A percentile compares a stretch with the other conserved stretches of the same genome.
Evolutionary conservation across 805 yeast species (phyloP).

Genomic region (Wickerhamiella cacticola): DNA sequence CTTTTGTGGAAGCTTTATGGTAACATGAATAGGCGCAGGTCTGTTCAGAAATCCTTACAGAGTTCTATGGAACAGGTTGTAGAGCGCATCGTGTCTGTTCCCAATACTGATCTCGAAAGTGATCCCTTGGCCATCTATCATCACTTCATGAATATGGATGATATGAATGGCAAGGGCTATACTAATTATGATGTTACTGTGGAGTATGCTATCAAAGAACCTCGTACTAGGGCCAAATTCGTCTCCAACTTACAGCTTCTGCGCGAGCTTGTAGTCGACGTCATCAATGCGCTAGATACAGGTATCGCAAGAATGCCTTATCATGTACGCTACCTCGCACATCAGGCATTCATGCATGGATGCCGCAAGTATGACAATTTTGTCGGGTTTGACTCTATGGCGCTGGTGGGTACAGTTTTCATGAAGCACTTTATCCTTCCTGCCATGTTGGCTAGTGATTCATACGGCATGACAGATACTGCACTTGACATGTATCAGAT

Average conservation of each 20-base stretch:
- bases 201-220: slow-evolving; percentile 65
- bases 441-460: slow-evolving; percentile 31
- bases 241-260: slow-evolving; percentile 61
- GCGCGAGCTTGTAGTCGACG: slow-evolving; percentile 55
- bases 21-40: slow-evolving; percentile 30
- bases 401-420: slow-evolving; percentile 52
- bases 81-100: slow-evolving; percentile 26
- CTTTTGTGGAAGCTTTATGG: slow-evolving; percentile 37
- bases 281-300: slow-evolving; percentile 42
- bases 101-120: slow-evolving; percentile 54
- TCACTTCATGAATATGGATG: slow-evolving; percentile 25
- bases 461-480: slow-evolving; percentile 39
- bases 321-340: slow-evolving; percentile 46
- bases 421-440: slow-evolving; percentile 29
- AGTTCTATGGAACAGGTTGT: slow-evolving; percentile 31
- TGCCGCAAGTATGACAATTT: slow-evolving; percentile 11
- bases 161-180: slow-evolving; percentile 14
- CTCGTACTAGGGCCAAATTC: slow-evolving; percentile 57
- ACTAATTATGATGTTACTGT: slow-evolving; percentile 35
- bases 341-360: slow-evolving; percentile 11
- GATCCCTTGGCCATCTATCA: slow-evolving; percentile 46
- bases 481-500: slow-evolving; percentile 30
- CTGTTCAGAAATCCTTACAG: slow-evolving; percentile 28
- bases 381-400: slow-evolving; percentile 31
- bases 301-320: slow-evolving; percentile 38